A percentile compares a stretch with the other conserved stretches of the same genome.
phyloP scores from a whole-genome alignment of 306 rosid genomes.

The Quercus wislizeni region DNA sequence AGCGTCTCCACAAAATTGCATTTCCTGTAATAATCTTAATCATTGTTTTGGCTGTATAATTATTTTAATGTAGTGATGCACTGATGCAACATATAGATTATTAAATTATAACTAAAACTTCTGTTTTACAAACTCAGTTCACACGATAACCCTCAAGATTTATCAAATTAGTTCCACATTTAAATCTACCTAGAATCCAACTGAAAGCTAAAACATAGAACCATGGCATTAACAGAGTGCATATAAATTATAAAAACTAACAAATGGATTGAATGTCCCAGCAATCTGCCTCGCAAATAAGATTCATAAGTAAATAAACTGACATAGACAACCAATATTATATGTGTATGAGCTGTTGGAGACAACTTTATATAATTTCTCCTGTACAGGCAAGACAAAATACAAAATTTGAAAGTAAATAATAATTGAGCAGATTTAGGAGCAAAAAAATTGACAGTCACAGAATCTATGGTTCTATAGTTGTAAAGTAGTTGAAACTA shows the following conservation, averaged over 20 bases:
- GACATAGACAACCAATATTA: not conserved
- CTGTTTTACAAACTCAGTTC: not conserved
- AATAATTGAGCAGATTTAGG: not conserved
- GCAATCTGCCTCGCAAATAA: not conserved
- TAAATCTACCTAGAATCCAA: not conserved
- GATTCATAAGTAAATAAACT: not conserved
- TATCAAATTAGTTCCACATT: not conserved
- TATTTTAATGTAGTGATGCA: not conserved
- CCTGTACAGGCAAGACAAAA: not conserved
- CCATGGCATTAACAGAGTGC: not conserved
- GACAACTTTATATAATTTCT: not conserved
- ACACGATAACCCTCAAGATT: not conserved
- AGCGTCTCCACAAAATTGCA: not conserved
- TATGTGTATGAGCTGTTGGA: not conserved
- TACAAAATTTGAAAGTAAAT: not conserved
- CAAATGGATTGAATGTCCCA: not conserved
- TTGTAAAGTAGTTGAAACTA: slow-evolving; percentile 2
- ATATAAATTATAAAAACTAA: not conserved
- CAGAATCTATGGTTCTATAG: not conserved
- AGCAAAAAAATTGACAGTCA: not conserved
- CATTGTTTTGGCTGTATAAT: not conserved
- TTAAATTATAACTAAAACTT: not conserved
- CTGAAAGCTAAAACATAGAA: not conserved
- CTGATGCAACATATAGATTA: not conserved
- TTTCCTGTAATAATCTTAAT: not conserved